phyloP scores from a whole-genome alignment of 305 asterid genomes.

The Caryopteris hybrid region DNA sequence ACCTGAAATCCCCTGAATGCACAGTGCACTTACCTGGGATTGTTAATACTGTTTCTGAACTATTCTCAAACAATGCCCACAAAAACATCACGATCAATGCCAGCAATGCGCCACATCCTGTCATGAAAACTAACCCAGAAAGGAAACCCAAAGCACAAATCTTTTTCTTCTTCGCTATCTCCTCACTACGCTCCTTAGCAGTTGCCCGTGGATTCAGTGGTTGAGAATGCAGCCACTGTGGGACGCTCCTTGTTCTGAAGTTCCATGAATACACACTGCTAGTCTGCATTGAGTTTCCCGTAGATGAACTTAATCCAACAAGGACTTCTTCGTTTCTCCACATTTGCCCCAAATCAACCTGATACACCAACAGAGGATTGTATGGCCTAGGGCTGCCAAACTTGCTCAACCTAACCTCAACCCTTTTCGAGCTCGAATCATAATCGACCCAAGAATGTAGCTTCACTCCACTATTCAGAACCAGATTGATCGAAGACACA shows the following conservation, averaged over 20 bases:
- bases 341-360: constrained; percentile 61
- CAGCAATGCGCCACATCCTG: constrained; percentile 54
- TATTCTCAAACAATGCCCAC: constrained; percentile 43
- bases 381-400: constrained; percentile 49
- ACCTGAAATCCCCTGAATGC: constrained; percentile 54
- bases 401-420: constrained; percentile 61
- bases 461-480: constrained; percentile 57
- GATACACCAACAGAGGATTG: constrained; percentile 50
- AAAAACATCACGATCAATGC: constrained; percentile 47
- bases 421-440: constrained; percentile 64
- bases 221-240: constrained; percentile 64
- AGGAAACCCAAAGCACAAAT: constrained; percentile 47
- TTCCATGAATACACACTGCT: constrained; percentile 64
- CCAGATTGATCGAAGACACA: constrained; percentile 45
- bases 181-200: constrained; percentile 19
- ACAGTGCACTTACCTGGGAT: constrained; percentile 41
- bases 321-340: constrained; percentile 57
- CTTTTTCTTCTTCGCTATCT: constrained; percentile 37
- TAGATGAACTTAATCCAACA: constrained; percentile 67
- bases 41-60: constrained; percentile 41
- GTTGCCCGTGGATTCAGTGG: constrained; percentile 48
- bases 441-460: constrained; percentile 77
- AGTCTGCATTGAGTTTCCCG: constrained; percentile 48
- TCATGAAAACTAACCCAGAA: constrained; percentile 51
- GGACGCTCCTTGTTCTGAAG: constrained; percentile 48